Evolutionary conservation across 257 asterid genomes (phyloP).

Genomic region (Datura wrightii): DNA sequence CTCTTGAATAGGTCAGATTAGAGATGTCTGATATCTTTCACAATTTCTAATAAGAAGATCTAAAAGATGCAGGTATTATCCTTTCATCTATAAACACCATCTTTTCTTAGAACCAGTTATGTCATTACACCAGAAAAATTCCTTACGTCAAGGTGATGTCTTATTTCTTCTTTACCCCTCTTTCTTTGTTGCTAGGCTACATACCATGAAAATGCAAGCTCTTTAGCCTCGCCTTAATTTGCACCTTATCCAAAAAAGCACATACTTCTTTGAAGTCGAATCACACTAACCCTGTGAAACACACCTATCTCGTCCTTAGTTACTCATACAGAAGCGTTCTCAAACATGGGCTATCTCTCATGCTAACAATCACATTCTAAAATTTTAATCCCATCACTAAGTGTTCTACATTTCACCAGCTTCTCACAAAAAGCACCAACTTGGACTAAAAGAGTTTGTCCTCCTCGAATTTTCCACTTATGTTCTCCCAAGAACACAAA

Average conservation of each 20-base stretch:
- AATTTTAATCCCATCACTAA: neutral
- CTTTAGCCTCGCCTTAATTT: slow-evolving; percentile 6
- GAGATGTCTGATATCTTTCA: neutral
- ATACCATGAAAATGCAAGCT: slow-evolving; percentile 12
- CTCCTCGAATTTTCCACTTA: neutral
- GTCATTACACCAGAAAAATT: neutral
- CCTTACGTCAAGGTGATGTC: neutral
- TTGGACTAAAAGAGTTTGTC: neutral
- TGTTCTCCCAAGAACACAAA: neutral
- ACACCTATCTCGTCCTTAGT: neutral
- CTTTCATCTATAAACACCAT: neutral
- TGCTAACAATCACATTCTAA: neutral
- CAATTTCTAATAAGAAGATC: neutral
- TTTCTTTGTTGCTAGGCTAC: neutral
- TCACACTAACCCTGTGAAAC: neutral
- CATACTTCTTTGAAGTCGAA: neutral
- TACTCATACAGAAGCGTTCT: neutral
- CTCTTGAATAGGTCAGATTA: neutral
- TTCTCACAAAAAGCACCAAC: neutral
- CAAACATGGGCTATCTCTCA: slow-evolving; percentile 2
- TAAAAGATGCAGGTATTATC: neutral
- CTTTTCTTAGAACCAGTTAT: neutral
- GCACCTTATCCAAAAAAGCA: neutral
- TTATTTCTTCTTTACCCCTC: neutral
- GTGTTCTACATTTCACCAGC: neutral